These are phyloP conservation scores for Nicotiana attenuata DNA, from an alignment of 257 asterid species.

Conservation along the genomic window DNA sequence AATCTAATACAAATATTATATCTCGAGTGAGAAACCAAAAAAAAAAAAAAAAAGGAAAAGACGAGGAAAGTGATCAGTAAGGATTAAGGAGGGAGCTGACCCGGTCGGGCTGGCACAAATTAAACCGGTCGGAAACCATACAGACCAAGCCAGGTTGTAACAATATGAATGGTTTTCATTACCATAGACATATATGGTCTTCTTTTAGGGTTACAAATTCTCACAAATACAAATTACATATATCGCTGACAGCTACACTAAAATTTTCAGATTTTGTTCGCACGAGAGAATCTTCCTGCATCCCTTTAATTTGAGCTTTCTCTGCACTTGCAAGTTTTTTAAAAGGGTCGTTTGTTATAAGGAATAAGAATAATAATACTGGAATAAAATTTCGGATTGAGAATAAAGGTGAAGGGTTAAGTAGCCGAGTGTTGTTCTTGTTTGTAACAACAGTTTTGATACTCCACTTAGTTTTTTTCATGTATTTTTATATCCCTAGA, in stretches of 20 bases:
- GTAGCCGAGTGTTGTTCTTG: too few relatives aligned
- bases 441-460: too few relatives aligned
- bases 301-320: neutral
- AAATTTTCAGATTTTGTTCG: constrained; percentile 30
- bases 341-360: too few relatives aligned
- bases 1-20: too few relatives aligned
- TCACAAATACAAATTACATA: neutral
- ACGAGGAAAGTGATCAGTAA: neutral
- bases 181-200: constrained; percentile 27
- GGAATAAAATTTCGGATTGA: too few relatives aligned
- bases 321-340: neutral
- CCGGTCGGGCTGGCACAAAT: constrained; percentile 26
- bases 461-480: too few relatives aligned
- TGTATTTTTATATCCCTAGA: too few relatives aligned
- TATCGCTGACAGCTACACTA: constrained; percentile 33
- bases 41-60: neutral
- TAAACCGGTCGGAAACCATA: constrained; percentile 47
- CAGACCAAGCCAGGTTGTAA: constrained; percentile 53
- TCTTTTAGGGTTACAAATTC: constrained; percentile 28
- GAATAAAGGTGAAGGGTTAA: too few relatives aligned
- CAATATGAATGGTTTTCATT: constrained; percentile 21
- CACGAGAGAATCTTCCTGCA: constrained; percentile 36
- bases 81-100: constrained; percentile 8
- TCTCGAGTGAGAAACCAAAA: too few relatives aligned
- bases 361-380: too few relatives aligned